These are phyloP conservation scores for Pichia sp. DNA, from an alignment of 1,139 yeast genomes.

Conservation along the genomic window DNA sequence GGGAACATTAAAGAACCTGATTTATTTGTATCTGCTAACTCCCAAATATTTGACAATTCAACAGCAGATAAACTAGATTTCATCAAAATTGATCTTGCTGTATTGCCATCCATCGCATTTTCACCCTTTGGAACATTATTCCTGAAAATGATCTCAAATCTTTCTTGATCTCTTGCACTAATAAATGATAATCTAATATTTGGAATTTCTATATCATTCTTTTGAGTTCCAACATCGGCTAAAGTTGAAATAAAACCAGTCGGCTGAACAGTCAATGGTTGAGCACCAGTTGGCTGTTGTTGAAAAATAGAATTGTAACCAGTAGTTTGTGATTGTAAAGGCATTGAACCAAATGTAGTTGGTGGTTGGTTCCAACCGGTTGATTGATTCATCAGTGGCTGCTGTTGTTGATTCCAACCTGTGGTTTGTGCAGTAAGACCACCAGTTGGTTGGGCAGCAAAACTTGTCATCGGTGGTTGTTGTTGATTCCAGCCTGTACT, in stretches of 20 bases:
- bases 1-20: slow-evolving; percentile 86
- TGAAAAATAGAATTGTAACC: slow-evolving; percentile 12
- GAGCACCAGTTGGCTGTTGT: slow-evolving; percentile 28
- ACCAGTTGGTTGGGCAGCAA: slow-evolving; percentile 26
- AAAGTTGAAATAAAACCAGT: slow-evolving; percentile 34
- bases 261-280: slow-evolving; percentile 31
- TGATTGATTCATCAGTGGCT: slow-evolving; percentile 18
- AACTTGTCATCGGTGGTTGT: slow-evolving; percentile 14
- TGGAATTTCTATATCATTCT: slow-evolving; percentile 48
- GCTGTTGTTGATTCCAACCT: slow-evolving; percentile 25
- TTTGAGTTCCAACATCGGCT: slow-evolving; percentile 30
- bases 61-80: slow-evolving; percentile 74
- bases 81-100: slow-evolving; percentile 73
- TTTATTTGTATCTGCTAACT: slow-evolving; percentile 77
- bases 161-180: slow-evolving; percentile 75
- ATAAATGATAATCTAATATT: slow-evolving; percentile 73
- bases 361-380: slow-evolving; percentile 27
- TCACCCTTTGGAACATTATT: slow-evolving; percentile 74
- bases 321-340: slow-evolving; percentile 34
- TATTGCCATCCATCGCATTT: slow-evolving; percentile 65
- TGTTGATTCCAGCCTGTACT: slow-evolving; percentile 16
- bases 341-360: slow-evolving; percentile 28
- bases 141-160: slow-evolving; percentile 76
- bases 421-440: slow-evolving; percentile 25
- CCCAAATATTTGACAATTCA: slow-evolving; percentile 84